phyloP scores from a whole-genome alignment of 192 early-diverging fungal genomes.

The Lunasporangiospora selenospora region DNA sequence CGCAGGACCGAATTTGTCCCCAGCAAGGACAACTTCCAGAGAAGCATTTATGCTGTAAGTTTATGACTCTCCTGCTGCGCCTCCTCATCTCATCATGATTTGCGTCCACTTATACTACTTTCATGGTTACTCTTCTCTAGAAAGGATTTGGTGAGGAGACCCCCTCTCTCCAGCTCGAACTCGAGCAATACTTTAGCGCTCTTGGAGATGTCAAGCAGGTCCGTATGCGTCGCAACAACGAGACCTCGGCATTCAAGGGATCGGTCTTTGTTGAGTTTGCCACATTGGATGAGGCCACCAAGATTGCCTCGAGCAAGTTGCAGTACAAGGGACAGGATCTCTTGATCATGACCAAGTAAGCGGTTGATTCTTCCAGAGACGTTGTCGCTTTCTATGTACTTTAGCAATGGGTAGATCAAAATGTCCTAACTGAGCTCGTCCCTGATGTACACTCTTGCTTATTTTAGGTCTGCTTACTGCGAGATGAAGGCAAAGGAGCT shows the following conservation, averaged over 20 bases:
- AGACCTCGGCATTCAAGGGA: conserved; percentile 42
- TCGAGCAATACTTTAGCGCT: conserved; percentile 48
- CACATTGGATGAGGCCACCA: conserved; percentile 54
- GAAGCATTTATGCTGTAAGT: conserved; percentile 64
- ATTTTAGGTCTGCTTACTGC: conserved; percentile 44
- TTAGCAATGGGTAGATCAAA: neutral
- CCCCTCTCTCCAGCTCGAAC: conserved; percentile 47
- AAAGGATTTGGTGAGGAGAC: conserved; percentile 52
- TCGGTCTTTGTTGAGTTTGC: conserved; percentile 62
- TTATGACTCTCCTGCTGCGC: neutral
- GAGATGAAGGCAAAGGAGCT: conserved; percentile 50
- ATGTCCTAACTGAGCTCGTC: no score
- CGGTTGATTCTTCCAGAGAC: neutral
- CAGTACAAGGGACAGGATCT: conserved; percentile 51
- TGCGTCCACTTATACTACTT: neutral
- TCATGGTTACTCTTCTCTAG: conserved; percentile 3
- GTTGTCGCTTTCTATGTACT: neutral
- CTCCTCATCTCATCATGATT: neutral
- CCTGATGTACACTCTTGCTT: no score
- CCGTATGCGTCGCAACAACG: conserved; percentile 27
- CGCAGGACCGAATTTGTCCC: conserved; percentile 48
- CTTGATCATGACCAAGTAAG: conserved; percentile 56
- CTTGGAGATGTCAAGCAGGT: conserved; percentile 54
- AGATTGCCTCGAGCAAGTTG: conserved; percentile 50
- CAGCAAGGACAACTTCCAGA: conserved; percentile 39